Evolutionary conservation across 768 basidiomycete species (phyloP).

Genomic region (Krasilnikovozyma curviuscula): DNA sequence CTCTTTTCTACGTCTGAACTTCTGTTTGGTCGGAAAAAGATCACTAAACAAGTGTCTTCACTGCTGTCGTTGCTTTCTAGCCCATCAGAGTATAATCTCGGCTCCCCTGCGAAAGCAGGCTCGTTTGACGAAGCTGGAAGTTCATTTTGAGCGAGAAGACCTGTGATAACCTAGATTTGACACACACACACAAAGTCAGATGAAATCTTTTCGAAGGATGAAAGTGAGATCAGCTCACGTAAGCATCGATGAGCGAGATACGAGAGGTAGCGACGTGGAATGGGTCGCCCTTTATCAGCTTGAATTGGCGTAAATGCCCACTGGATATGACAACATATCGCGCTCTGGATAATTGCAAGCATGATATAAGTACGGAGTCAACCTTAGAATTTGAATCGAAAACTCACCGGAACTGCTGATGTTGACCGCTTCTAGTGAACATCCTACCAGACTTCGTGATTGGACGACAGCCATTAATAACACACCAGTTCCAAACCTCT

Average conservation of each 20-base stretch:
- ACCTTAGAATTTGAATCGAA: background rate
- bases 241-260: conserved; percentile 26
- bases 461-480: conserved; percentile 55
- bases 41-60: conserved; percentile 69
- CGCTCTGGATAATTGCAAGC: conserved; percentile 33
- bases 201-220: background rate
- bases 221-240: conserved; percentile 16
- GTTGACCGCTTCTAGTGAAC: conserved; percentile 48
- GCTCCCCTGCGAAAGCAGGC: conserved; percentile 21
- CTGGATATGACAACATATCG: conserved; percentile 50
- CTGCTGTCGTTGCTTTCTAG: conserved; percentile 69
- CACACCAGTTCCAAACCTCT: conserved; percentile 54
- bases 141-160: conserved; percentile 31
- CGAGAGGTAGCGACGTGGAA: conserved; percentile 38
- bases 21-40: conserved; percentile 37
- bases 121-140: conserved; percentile 14
- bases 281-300: conserved; percentile 37
- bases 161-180: conserved; percentile 44
- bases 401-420: conserved; percentile 60
- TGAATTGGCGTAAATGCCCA: conserved; percentile 55
- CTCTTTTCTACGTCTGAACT: conserved; percentile 1
- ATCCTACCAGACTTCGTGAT: conserved; percentile 54
- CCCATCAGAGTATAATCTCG: conserved; percentile 73
- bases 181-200: background rate
- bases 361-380: background rate